Base-by-base conservation (phyloP, 805 yeast species). In the Grigorovia jiainica region DNA sequence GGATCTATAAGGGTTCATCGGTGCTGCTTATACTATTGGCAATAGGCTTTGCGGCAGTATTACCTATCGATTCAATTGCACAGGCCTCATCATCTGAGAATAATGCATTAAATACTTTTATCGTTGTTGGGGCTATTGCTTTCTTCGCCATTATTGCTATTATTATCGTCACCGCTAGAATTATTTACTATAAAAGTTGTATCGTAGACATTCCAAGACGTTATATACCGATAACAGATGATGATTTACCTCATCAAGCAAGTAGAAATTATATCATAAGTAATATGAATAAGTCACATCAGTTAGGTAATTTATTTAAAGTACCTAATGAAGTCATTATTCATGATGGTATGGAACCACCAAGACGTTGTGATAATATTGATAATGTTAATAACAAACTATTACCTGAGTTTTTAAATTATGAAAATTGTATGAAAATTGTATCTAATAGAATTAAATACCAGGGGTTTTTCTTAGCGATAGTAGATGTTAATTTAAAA, bases 61-160 rank as follows among this genome's bases (percentile, higher is more conserved):
- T 90, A 0, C 95, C 95, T 0, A 74, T 87, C 13, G 97, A 90
- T 60, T 77, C 87, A 24, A 77, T 87, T 45, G 69, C 70, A 1
- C 79, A 74, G 53, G 74, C 79, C 5, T 67, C 76, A 3, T 66
- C 67, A 7, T 63, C 76, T 4, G 62, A 70, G 10, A 74, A 75
- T 45, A 76, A 83, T 51, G 92, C 85, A 1, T 67, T 85, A 57
- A 86, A 87, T 57, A 76, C 90, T 3, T 80, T 89, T 47, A 85
- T 89, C 45, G 85, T 87, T 17, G 76, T 84, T 7, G 74, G 78
- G 36, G 86, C 82, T 6, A 70, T 84, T 52, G 85, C 78, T 2
- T 62, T 76, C 1, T 77, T 84, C 47, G 65, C 78, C 1, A 44
- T 81, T 0, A 50, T 72, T 6, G 62, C 78, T 3, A 47, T 78